A percentile compares a stretch with the other conserved stretches of the same genome.
Evolutionary conservation across 179 eudicot genomes (phyloP).

Genomic region (Dionaea muscipula): DNA sequence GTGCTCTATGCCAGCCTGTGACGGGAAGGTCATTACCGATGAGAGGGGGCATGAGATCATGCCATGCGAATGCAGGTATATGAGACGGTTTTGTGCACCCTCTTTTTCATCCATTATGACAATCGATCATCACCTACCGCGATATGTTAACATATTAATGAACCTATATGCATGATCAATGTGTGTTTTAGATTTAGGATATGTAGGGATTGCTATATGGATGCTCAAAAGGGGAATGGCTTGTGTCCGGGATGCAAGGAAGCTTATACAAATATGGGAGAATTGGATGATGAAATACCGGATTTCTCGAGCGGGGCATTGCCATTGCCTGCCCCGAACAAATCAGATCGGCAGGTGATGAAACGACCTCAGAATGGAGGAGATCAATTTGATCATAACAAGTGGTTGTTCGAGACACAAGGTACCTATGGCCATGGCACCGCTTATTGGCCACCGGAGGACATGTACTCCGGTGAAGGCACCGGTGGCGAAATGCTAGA

Average conservation of each 20-base stretch:
- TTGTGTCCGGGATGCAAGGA: conserved; percentile 62
- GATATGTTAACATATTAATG: background rate
- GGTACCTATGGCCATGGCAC: conserved; percentile 59
- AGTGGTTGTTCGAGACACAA: conserved; percentile 56
- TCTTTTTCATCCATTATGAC: too few relatives aligned
- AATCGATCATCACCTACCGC: too few relatives aligned
- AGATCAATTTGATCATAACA: conserved; percentile 58
- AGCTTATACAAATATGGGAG: conserved; percentile 28
- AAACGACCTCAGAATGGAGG: conserved; percentile 48
- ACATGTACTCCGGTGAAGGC: conserved; percentile 25
- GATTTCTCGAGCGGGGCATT: conserved; percentile 27
- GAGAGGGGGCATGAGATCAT: conserved; percentile 38
- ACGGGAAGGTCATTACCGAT: conserved; percentile 48
- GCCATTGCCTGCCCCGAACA: conserved; percentile 32
- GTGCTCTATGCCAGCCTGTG: conserved; percentile 49
- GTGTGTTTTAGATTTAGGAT: conserved; percentile 34
- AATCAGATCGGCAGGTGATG: conserved; percentile 22
- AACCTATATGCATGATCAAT: background rate
- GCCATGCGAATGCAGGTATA: conserved; percentile 66
- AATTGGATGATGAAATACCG: conserved; percentile 13
- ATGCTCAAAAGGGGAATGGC: conserved; percentile 44
- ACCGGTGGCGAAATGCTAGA: conserved; percentile 28
- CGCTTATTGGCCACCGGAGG: conserved; percentile 59
- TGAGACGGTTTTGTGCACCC: too few relatives aligned
- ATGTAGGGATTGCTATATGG: conserved; percentile 51